Percentiles rank a stretch among this genome's conserved stretches.
Evolutionary conservation across 1,284 basidiomycete genomes (phyloP).

Genomic region (Heimioporus punctisporus): DNA sequence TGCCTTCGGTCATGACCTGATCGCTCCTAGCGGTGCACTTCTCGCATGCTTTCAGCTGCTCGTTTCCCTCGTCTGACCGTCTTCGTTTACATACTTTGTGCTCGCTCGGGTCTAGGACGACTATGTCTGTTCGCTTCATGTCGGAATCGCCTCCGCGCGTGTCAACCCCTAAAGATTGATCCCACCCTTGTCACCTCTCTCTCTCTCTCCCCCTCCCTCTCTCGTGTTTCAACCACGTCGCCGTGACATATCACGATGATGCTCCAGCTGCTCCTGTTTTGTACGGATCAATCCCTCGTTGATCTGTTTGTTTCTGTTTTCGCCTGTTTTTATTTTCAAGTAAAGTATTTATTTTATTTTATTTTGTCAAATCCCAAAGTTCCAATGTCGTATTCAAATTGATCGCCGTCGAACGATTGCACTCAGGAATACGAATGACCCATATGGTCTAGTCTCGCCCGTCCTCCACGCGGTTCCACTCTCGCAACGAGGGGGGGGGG

Average conservation of each 20-base stretch:
- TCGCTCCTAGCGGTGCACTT: slow-evolving; percentile 27
- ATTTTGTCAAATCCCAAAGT: slow-evolving; percentile 4
- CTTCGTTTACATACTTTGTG: slow-evolving; percentile 35
- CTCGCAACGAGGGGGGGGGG: slow-evolving; percentile 9
- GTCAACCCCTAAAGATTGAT: slow-evolving; percentile 12
- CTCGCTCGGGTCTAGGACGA: slow-evolving; percentile 35
- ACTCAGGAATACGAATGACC: slow-evolving; percentile 30
- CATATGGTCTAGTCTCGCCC: slow-evolving; percentile 30
- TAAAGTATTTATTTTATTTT: slow-evolving; percentile 15
- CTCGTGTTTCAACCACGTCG: slow-evolving; percentile 15
- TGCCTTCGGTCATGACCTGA: slow-evolving; percentile 32
- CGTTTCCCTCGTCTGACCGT: slow-evolving; percentile 23
- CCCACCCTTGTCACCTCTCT: slow-evolving; percentile 13
- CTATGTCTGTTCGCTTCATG: slow-evolving; percentile 28
- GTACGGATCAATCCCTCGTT: slow-evolving; percentile 3
- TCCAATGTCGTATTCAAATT: slow-evolving; percentile 34
- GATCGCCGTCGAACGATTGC: slow-evolving; percentile 34
- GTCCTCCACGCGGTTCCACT: slow-evolving; percentile 31
- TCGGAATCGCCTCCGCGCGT: slow-evolving; percentile 17
- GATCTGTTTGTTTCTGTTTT: slow-evolving; percentile 21
- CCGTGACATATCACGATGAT: slow-evolving; percentile 10
- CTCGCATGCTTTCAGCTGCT: slow-evolving; percentile 18
- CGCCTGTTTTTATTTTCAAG: no score
- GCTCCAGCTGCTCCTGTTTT: slow-evolving; percentile 9
- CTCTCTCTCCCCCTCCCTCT: slow-evolving; percentile 11